These are phyloP conservation scores for Acanthamoeba culbertsoni DNA, from an alignment of 208 protist species.

Conservation along the genomic window DNA sequence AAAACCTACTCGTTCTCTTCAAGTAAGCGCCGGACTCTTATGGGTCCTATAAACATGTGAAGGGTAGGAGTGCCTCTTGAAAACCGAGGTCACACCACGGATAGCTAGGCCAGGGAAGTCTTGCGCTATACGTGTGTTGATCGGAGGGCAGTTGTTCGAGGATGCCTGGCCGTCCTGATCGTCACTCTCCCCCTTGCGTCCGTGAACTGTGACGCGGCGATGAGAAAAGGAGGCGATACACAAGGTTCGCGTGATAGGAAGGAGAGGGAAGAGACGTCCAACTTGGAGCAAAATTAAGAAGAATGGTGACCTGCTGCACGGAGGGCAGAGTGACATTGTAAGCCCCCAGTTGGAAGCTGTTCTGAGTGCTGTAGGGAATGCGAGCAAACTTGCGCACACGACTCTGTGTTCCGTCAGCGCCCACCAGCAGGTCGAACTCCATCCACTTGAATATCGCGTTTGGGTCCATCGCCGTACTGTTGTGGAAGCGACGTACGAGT, in stretches of 20 bases:
- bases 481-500: not conserved
- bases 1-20: too few species aligned
- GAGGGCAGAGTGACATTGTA: not conserved
- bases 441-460: conserved; percentile 5
- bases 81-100: not conserved
- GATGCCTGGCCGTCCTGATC: too few species aligned
- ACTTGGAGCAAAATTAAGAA: conserved; percentile 2
- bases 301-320: not conserved
- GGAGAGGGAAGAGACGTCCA: not conserved
- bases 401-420: not conserved
- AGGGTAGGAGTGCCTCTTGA: too few species aligned
- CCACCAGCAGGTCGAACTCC: not conserved
- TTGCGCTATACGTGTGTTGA: not conserved
- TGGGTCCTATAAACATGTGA: too few species aligned
- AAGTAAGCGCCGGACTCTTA: too few species aligned
- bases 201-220: too few species aligned
- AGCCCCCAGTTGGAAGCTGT: not conserved
- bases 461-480: too few species aligned
- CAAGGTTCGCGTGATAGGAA: too few species aligned
- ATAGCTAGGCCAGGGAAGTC: not conserved
- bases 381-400: not conserved
- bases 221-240: too few species aligned
- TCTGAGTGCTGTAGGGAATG: not conserved
- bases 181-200: too few species aligned
- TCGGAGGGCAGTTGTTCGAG: not conserved